Evolutionary conservation across 805 yeast species (phyloP), one percentile per base, ranked within the genome.

Genomic region (Hanseniaspora guilliermondii): DNA sequence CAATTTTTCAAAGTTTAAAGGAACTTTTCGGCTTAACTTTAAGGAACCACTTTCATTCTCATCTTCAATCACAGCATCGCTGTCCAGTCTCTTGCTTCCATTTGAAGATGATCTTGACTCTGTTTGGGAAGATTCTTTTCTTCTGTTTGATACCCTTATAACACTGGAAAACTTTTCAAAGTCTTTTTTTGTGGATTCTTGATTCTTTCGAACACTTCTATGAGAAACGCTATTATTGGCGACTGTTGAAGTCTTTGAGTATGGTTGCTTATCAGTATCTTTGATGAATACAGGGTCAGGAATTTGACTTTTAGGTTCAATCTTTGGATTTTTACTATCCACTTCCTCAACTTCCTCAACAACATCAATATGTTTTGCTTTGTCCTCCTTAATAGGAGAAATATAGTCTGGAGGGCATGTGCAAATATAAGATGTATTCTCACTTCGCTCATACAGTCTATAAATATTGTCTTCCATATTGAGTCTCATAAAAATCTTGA

Each of bases 351-450:
- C 42, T 30, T 50, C 54, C 35, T 33, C 33, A 4, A 50, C 45
- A 17, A 50, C 42, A 12, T 41, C 41, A 14, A n/a, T n/a, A 22
- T 24, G 45, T 25, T 41, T 16, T 1, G n/a, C 17, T 33, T 12
- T 19, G 19, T 42, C 48, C n/a, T 50, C 54, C 14, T 35, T 42
- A 1, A 41, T 36, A 4, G 40, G 30, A 19, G 40, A 24, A 24
- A 16, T 8, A 21, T 17, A 32, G 16, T 42, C 48, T 4, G 27
- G 30, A 8, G 21, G 27, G 27, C 54, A 50, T 24, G 54, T 35
- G 27, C 54, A 50, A 24, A 50, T 14, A 42, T 41, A 50, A 35
- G 19, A 33, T 5, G 54, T 50, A 25, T 32, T 33, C 17, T 42
- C 54, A 41, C 54, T 50, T 16, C 25, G 11, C 19, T 50, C 44